phyloP scores from a whole-genome alignment of 2,329 filamentous ascomycete genomes.

The Aspergillus carbonarius region DNA sequence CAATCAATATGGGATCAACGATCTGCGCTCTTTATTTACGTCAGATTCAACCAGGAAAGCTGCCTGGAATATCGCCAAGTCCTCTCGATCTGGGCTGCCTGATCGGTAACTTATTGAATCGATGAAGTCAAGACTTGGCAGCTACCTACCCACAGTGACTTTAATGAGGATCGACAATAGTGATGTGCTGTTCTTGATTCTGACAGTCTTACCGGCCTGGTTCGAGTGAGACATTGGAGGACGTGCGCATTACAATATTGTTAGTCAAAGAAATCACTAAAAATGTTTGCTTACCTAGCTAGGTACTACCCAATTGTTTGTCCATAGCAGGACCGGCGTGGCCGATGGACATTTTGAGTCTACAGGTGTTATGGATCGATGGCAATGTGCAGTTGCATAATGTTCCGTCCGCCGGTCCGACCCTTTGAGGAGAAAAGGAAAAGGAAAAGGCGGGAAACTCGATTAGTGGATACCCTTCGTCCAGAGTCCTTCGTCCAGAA shows the following conservation, averaged over 20 bases:
- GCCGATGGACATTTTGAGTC: neutral
- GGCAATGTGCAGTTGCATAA: neutral
- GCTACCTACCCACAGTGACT: neutral
- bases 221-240: neutral
- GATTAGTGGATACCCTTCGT: neutral
- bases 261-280: slow-evolving; percentile 1
- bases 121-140: slow-evolving; percentile 1
- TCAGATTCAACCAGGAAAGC: neutral
- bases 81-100: neutral
- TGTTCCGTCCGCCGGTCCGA: neutral
- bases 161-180: neutral
- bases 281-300: neutral
- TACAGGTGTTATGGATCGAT: neutral
- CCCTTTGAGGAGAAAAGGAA: neutral
- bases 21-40: neutral
- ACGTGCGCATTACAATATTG: neutral
- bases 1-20: no score
- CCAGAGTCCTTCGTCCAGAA: neutral
- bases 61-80: neutral
- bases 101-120: neutral
- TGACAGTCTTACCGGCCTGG: neutral
- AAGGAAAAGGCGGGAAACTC: neutral
- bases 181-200: neutral
- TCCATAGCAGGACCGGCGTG: neutral
- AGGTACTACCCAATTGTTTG: no score